Base-by-base conservation (phyloP, 192 early-diverging fungal species). In the Umbelopsis ramanniana region DNA sequence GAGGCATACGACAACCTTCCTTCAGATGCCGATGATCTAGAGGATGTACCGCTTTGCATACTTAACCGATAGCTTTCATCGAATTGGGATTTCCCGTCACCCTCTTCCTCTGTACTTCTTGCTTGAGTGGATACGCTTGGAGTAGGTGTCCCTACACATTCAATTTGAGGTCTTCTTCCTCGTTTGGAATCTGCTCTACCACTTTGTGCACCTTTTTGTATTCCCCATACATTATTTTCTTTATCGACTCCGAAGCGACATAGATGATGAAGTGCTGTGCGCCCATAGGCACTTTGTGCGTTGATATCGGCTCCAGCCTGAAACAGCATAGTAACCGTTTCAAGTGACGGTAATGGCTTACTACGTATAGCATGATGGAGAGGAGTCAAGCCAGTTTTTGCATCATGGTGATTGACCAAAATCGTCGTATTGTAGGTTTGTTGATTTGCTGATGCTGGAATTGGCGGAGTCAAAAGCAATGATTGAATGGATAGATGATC, bases 281-380 rank as follows among this genome's bases (percentile, higher is more conserved):
- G 76, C 50, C 85, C 85, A 52, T 86, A 84, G 23, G 81, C 79
- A 23, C 80, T 84, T 54, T 84, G 82, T 3, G 82, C 85, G 74
- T 86, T 86, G 63, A 86, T 79, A 23, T 86, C 85, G 17, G 82
- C 82, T 19, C 85, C 85, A 4, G 85, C 82, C 50, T 84, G 82
- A 68, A 82, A 86, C 0, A 86, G 52, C 76, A 86, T 82, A 37
- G 79, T 76, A 22, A 86, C 74, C 0, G 82, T 86, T 19, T 86
- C 85, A 43, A 86, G 71, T 7, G 82, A 84, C 4, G 85, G 85
- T 3, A 89, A 54, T 2, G 89, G 89, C 21, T 85, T 76, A 11
- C 81, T 76, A 6, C 88, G 75, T 63, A 86, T 78, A 0, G 89
- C 88, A 70, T 88, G 85, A 52, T 91, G 89, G 0, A 91, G 50